These are phyloP conservation scores for Rachicladosporium sp. DNA, from an alignment of 2,329 filamentous ascomycete species.

Conservation along the genomic window DNA sequence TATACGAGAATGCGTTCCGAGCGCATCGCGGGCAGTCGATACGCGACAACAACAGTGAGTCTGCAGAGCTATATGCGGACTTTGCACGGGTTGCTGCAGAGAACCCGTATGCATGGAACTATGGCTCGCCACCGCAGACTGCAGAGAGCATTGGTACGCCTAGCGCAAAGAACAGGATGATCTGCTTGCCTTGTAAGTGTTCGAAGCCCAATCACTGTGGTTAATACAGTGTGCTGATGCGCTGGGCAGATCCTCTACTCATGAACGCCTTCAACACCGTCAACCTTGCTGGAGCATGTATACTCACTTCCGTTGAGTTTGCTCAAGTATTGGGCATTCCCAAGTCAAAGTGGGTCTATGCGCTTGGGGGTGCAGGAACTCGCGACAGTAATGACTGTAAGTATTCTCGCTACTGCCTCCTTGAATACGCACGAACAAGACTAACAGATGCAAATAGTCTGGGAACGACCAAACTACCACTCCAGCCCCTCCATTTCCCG, in stretches of 20 bases:
- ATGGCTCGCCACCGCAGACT: constrained; percentile 34
- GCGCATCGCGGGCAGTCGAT: constrained; percentile 44
- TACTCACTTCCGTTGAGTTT: constrained; percentile 46
- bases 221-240: not conserved
- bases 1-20: constrained; percentile 54
- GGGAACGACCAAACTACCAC: constrained; percentile 48
- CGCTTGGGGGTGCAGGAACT: constrained; percentile 51
- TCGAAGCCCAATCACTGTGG: too few relatives aligned
- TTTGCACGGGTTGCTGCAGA: constrained; percentile 46
- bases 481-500: constrained; percentile 46
- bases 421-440: not conserved
- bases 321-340: constrained; percentile 45
- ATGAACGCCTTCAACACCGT: constrained; percentile 64
- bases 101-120: constrained; percentile 47
- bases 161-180: constrained; percentile 50
- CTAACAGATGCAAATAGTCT: constrained; percentile 35
- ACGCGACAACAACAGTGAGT: constrained; percentile 46
- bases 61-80: constrained; percentile 45
- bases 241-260: constrained; percentile 46
- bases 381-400: constrained; percentile 44
- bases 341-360: constrained; percentile 48
- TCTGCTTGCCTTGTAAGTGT: constrained; percentile 44
- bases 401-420: constrained; percentile 8
- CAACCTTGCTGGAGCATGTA: constrained; percentile 48
- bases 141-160: constrained; percentile 43